Conservation (phyloP, 495 filamentous ascomycete species). For the Glonium stellatum region DNA sequence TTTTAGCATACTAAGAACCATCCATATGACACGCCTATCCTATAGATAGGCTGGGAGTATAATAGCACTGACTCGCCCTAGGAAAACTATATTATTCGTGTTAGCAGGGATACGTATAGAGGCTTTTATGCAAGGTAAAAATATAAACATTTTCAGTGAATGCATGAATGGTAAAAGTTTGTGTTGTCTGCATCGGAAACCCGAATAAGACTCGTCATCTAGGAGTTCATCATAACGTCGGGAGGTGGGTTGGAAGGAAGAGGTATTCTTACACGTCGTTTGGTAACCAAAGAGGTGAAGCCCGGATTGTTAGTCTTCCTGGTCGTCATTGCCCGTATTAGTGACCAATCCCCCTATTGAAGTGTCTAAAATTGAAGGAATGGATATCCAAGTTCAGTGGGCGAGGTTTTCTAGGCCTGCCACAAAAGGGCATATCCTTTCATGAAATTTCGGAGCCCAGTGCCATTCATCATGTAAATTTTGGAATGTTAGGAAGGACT, state of each 20-base stretch:
- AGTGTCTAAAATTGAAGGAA: background rate
- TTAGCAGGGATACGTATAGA: too few species aligned
- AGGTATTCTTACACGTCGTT: background rate
- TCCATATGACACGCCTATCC: background rate
- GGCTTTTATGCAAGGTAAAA: too few species aligned
- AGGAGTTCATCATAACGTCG: constrained; percentile 56
- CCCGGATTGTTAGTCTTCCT: background rate
- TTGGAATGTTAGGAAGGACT: background rate
- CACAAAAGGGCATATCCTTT: constrained; percentile 88
- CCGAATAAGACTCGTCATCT: constrained; percentile 90
- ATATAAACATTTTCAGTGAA: constrained; percentile 42
- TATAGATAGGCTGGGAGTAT: background rate
- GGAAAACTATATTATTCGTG: constrained; percentile 6
- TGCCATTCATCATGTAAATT: constrained; percentile 88
- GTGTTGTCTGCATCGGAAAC: constrained; percentile 69
- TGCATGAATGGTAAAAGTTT: constrained; percentile 77
- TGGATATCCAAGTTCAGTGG: constrained; percentile 64
- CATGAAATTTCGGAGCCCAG: constrained; percentile 95
- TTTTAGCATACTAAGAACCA: too few species aligned
- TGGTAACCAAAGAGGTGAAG: background rate
- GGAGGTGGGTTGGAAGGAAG: background rate
- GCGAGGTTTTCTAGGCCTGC: constrained; percentile 99
- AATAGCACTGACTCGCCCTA: background rate
- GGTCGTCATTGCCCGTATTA: background rate
- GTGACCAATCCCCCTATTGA: background rate